phyloP scores from a whole-genome alignment of 1,284 basidiomycete genomes.

The Trametes polyzona region DNA sequence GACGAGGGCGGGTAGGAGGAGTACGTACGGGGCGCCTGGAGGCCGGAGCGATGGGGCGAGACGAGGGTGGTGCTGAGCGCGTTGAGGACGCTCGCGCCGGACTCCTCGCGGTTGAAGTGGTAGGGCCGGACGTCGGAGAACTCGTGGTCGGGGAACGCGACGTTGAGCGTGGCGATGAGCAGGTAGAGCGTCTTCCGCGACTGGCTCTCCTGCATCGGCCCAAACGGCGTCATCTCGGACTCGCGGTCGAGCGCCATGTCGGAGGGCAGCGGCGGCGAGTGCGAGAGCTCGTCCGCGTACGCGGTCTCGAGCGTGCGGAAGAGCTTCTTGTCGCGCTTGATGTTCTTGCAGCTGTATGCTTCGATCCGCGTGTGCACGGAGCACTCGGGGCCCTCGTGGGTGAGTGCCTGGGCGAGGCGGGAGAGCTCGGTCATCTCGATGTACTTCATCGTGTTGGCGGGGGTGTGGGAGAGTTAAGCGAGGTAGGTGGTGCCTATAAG shows the following conservation, averaged over 20 bases:
- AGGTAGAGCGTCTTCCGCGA: conserved; percentile 91
- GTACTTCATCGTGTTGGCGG: conserved; percentile 74
- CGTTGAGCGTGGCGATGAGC: conserved; percentile 95
- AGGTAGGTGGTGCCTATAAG: background rate
- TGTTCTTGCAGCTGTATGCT: conserved; percentile 97
- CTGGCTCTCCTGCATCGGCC: conserved; percentile 73
- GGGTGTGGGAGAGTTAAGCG: background rate
- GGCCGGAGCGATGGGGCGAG: conserved; percentile 65
- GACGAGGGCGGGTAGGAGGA: conserved; percentile 80
- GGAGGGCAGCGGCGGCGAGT: conserved; percentile 71
- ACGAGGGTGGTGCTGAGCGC: conserved; percentile 80
- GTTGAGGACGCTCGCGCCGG: conserved; percentile 77
- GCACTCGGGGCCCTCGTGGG: conserved; percentile 87
- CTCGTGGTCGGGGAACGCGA: conserved; percentile 97
- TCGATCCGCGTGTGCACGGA: conserved; percentile 93
- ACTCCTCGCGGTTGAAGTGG: conserved; percentile 88
- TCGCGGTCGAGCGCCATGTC: conserved; percentile 69
- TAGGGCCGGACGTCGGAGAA: conserved; percentile 92
- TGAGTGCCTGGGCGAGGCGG: conserved; percentile 81
- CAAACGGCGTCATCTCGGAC: conserved; percentile 77
- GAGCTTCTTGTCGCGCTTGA: conserved; percentile 96
- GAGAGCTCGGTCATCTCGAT: conserved; percentile 85
- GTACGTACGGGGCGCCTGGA: conserved; percentile 73
- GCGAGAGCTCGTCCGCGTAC: conserved; percentile 77
- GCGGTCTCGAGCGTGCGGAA: conserved; percentile 90